Evolutionary conservation across 768 basidiomycete species (phyloP).

Genomic region (Rhizopogon roseolus): DNA sequence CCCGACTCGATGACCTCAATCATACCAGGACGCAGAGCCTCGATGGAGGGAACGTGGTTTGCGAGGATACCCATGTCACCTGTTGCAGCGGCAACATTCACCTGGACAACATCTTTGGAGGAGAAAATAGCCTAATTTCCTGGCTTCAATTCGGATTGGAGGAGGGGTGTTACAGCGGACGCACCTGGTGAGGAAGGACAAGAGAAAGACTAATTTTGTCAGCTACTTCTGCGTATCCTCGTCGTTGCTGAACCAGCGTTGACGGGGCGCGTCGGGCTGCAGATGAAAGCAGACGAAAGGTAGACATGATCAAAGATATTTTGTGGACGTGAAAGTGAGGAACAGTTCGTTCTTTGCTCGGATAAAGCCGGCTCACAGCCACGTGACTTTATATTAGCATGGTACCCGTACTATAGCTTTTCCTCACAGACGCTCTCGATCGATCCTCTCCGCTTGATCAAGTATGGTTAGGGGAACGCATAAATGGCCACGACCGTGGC

Average conservation of each 20-base stretch:
- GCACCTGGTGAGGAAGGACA: constrained; percentile 91
- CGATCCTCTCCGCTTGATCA: too few relatives aligned
- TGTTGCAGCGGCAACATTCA: constrained; percentile 88
- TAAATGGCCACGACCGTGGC: too few relatives aligned
- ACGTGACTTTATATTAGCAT: constrained; percentile 21
- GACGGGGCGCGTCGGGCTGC: constrained; percentile 56
- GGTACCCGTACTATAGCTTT: too few relatives aligned
- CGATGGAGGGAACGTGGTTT: constrained; percentile 97
- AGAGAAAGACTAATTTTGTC: constrained; percentile 93
- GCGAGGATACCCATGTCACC: constrained; percentile 99
- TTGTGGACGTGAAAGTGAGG: constrained; percentile 1
- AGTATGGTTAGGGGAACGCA: too few relatives aligned
- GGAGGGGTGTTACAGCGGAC: constrained; percentile 20
- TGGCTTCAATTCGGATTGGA: constrained; percentile 10
- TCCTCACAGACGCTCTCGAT: too few relatives aligned
- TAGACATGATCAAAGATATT: constrained; percentile 52
- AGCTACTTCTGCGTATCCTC: constrained; percentile 89
- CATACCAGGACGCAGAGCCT: constrained; percentile 90
- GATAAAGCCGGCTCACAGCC: constrained; percentile 23
- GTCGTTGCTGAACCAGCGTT: constrained; percentile 47
- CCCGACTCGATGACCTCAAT: constrained; percentile 89
- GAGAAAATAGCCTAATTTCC: constrained; percentile 75
- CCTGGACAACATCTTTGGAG: constrained; percentile 90
- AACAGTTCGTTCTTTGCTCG: constrained; percentile 9
- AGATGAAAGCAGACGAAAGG: constrained; percentile 65